Conservation (phyloP, 495 filamentous ascomycete species). For the Penicillium canescens region DNA sequence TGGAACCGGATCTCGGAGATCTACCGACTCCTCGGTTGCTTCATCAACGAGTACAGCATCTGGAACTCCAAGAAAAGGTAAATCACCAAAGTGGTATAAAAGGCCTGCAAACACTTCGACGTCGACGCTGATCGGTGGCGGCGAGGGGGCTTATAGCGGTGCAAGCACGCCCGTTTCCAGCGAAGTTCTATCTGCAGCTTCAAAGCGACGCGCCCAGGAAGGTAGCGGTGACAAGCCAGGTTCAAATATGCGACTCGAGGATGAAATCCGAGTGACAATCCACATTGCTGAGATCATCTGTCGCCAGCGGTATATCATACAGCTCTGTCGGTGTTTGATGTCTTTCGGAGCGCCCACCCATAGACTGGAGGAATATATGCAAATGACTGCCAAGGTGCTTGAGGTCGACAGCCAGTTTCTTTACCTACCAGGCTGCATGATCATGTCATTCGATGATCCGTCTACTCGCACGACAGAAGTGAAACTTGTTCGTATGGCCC, state of each 20-base stretch:
- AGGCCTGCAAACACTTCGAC: slow-evolving; percentile 30
- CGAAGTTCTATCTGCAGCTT: slow-evolving; percentile 30
- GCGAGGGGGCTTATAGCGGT: slow-evolving; percentile 19
- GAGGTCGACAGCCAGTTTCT: slow-evolving; percentile 87
- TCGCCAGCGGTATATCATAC: slow-evolving; percentile 80
- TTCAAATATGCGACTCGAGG: slow-evolving; percentile 27
- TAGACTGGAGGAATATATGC: slow-evolving; percentile 79
- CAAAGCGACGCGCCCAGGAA: slow-evolving; percentile 27
- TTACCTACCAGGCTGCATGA: slow-evolving; percentile 90
- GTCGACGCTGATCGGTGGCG: slow-evolving; percentile 23
- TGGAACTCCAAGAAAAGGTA: slow-evolving; percentile 23
- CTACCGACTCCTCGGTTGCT: slow-evolving; percentile 9
- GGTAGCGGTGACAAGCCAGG: slow-evolving; percentile 7
- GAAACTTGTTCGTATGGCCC: slow-evolving; percentile 72
- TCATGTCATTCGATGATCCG: slow-evolving; percentile 87
- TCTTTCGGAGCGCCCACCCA: slow-evolving; percentile 73
- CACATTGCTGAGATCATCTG: slow-evolving; percentile 81
- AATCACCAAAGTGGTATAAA: slow-evolving; percentile 37
- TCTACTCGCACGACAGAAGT: slow-evolving; percentile 87
- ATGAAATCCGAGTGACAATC: slow-evolving; percentile 77
- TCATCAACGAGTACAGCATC: background rate
- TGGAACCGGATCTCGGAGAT: slow-evolving; percentile 7
- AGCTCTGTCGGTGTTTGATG: slow-evolving; percentile 84
- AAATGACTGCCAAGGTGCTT: slow-evolving; percentile 80
- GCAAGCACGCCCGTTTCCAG: slow-evolving; percentile 32